Evolutionary conservation across 192 early-diverging fungal species (phyloP).

Genomic region (Backusella psychrophila): DNA sequence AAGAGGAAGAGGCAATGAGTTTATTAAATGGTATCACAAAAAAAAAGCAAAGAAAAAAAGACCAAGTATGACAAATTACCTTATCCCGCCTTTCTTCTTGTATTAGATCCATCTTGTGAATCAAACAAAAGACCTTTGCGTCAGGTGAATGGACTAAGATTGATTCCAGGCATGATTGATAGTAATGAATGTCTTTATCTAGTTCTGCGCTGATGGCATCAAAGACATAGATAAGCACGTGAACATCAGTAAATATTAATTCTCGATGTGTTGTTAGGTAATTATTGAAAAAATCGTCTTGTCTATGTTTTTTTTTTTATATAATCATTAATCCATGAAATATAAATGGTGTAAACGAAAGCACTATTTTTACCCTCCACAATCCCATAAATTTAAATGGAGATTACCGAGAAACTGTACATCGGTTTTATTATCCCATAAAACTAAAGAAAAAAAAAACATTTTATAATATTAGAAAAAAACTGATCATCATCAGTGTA

Average conservation of each 20-base stretch:
- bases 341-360: background rate
- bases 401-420: constrained; percentile 14
- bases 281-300: background rate
- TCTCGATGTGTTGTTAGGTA: constrained; percentile 2
- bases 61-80: background rate
- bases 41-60: background rate
- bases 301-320: background rate
- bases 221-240: constrained; percentile 10
- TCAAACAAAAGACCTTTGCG: constrained; percentile 2
- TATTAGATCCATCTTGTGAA: constrained; percentile 17
- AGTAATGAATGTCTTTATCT: constrained; percentile 12
- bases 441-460: background rate
- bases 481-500: background rate
- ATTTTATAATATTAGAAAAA: background rate
- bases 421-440: constrained; percentile 14
- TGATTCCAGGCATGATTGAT: constrained; percentile 8
- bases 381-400: constrained; percentile 15
- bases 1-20: background rate
- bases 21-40: background rate
- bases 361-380: constrained; percentile 2
- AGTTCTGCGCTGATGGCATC: background rate
- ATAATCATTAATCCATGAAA: background rate
- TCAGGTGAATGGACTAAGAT: constrained; percentile 2
- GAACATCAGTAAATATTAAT: constrained; percentile 7
- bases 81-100: constrained; percentile 3